Evolutionary conservation across 352 stramenopile genomes (phyloP), one percentile per base, ranked within the genome.

Genomic region (Phytophthora sojae): DNA sequence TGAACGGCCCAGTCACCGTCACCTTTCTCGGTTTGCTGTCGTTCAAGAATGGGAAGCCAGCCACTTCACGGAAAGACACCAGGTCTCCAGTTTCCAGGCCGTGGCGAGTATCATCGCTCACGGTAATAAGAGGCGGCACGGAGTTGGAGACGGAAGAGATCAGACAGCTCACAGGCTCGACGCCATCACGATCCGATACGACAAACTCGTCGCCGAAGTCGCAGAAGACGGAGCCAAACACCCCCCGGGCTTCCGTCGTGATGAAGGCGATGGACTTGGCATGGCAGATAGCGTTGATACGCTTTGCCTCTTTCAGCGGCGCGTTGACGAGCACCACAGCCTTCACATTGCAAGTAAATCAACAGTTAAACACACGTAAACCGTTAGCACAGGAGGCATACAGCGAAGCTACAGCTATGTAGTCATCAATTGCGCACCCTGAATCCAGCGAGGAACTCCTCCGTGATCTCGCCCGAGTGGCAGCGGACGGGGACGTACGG

Each of bases 81-180:
- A 93, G 85, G 83, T 99, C 97, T 17, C 98, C 98, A 0, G 96
- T 98, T 76, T 99, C 96, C 2, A 99, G 83, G 59, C 96, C 93
- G 80, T 99, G 97, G 57, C 97, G 92, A 45, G 97, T 88, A 73
- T 99, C 98, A 69, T 99, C 97, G 60, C 98, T 93, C n/a, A 99
- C 96, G 15, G 98, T 99, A 29, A 99, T 89, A 26, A 99, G 75
- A 15, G 89, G 83, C 12, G 82, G 84, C n/a, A 70, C 70, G 6
- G 75, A 83, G 62, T 94, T 90, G 6, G 97, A 93, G 54, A 99
- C 95, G 6, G 92, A 98, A 59, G 97, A 88, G 45, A 99, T 89
- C 79, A 99, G 95, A 66, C 88, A 98, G 17, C 82, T 98, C 14
- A 96, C 81, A 0, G 96, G 92, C 65, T 97, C 92, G 64, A 99